phyloP scores from a whole-genome alignment of 768 basidiomycete species.

The Amanita jacksonii region DNA sequence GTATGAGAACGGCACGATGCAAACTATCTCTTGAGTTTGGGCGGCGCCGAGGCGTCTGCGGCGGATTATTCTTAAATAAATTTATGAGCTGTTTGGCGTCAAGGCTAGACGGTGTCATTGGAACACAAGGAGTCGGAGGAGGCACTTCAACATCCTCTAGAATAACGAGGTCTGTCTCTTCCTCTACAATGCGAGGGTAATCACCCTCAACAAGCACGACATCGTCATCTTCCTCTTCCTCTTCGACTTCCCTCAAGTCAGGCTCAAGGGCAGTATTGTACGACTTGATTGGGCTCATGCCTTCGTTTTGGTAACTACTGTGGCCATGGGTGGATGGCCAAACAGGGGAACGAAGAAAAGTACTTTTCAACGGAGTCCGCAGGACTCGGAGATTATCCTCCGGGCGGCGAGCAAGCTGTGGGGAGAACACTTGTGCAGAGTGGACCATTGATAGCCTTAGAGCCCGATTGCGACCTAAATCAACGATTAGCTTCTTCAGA shows the following conservation, averaged over 20 bases:
- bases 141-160: slow-evolving; percentile 50
- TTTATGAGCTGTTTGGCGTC: slow-evolving; percentile 8
- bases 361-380: slow-evolving; percentile 42
- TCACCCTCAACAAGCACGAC: slow-evolving; percentile 59
- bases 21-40: slow-evolving; percentile 39
- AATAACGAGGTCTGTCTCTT: slow-evolving; percentile 62
- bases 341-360: slow-evolving; percentile 23
- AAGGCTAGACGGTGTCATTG: slow-evolving; percentile 11
- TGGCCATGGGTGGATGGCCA: slow-evolving; percentile 18
- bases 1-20: slow-evolving; percentile 61
- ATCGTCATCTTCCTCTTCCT: slow-evolving; percentile 31
- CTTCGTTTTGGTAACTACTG: slow-evolving; percentile 10
- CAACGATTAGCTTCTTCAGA: slow-evolving; percentile 1
- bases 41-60: slow-evolving; percentile 27
- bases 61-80: slow-evolving; percentile 15
- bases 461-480: slow-evolving; percentile 25
- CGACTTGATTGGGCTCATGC: slow-evolving; percentile 2
- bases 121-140: slow-evolving; percentile 10
- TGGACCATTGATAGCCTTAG: slow-evolving; percentile 70
- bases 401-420: slow-evolving; percentile 48
- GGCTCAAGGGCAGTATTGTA: not conserved
- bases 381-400: slow-evolving; percentile 55
- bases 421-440: slow-evolving; percentile 65
- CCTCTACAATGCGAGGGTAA: slow-evolving; percentile 58
- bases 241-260: slow-evolving; percentile 12